Evolutionary conservation across 2,329 filamentous ascomycete genomes (phyloP).

Genomic region (Ramularia collo-cygni): DNA sequence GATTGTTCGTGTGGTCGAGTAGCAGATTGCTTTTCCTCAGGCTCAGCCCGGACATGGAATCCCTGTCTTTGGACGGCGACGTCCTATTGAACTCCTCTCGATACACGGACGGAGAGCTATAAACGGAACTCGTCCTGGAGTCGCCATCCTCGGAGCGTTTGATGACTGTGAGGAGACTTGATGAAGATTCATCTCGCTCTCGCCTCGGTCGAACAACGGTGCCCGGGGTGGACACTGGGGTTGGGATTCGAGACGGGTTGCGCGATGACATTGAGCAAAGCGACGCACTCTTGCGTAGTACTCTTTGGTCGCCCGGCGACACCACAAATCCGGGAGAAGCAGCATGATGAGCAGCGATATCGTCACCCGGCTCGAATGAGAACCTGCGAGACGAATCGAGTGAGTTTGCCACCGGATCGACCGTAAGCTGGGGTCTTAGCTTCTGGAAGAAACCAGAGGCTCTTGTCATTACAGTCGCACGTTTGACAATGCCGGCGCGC

Average conservation of each 20-base stretch:
- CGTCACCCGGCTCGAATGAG: conserved; percentile 40
- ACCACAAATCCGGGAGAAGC: conserved; percentile 8
- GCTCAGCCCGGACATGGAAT: conserved; percentile 2
- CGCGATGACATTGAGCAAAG: conserved; percentile 12
- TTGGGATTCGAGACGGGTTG: conserved; percentile 37
- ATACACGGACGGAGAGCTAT: conserved; percentile 16
- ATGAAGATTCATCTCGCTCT: conserved; percentile 33
- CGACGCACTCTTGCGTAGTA: conserved; percentile 24
- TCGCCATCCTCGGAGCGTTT: conserved; percentile 19
- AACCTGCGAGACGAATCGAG: conserved; percentile 28
- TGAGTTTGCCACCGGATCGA: conserved; percentile 10
- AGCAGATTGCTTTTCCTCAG: conserved; percentile 14
- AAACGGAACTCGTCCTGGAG: conserved; percentile 22
- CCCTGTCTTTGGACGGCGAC: conserved; percentile 2
- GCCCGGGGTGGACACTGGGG: conserved; percentile 30
- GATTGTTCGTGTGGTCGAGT: conserved; percentile 17
- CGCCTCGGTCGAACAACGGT: conserved; percentile 31
- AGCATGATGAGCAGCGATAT: conserved; percentile 20
- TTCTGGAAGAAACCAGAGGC: conserved; percentile 27
- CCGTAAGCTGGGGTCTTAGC: conserved; percentile 21
- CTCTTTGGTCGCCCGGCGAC: conserved; percentile 6
- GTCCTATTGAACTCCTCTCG: conserved; percentile 7
- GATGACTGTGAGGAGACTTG: conserved; percentile 32
- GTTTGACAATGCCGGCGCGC: conserved; percentile 7
- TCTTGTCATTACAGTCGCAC: conserved; percentile 22